Conservation (phyloP, 2,329 filamentous ascomycete genomes). For the Alternaria ethzedia region DNA sequence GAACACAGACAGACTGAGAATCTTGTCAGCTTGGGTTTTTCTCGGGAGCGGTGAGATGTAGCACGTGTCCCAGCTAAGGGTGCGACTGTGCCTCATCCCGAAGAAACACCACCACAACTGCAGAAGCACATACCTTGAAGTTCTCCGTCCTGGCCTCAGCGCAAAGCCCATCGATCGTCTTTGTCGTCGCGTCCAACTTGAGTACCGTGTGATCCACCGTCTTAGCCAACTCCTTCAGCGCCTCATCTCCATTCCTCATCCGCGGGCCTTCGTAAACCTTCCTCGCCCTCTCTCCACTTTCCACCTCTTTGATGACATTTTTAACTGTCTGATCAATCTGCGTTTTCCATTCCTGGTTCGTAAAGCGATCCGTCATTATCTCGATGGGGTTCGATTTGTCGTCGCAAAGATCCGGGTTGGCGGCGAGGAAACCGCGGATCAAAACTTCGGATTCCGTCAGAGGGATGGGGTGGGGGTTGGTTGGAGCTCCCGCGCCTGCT, state of each 20-base stretch:
- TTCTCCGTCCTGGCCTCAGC: constrained; percentile 58
- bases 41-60: background rate
- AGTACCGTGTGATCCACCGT: constrained; percentile 59
- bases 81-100: background rate
- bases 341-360: constrained; percentile 53
- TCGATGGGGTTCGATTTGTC: constrained; percentile 34
- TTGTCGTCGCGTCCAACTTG: constrained; percentile 55
- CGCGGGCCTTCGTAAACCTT: constrained; percentile 37
- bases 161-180: constrained; percentile 62
- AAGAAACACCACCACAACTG: background rate
- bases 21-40: constrained; percentile 2
- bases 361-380: constrained; percentile 52
- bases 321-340: constrained; percentile 49
- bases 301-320: constrained; percentile 35
- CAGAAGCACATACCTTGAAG: constrained; percentile 50
- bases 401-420: constrained; percentile 39
- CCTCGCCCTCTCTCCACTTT: constrained; percentile 33
- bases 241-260: constrained; percentile 34
- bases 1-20: constrained; percentile 63
- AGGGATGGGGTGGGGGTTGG: constrained; percentile 30
- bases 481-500: constrained; percentile 3
- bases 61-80: background rate
- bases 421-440: constrained; percentile 43
- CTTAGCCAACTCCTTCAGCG: constrained; percentile 40
- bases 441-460: constrained; percentile 43